Base-by-base conservation (phyloP, 73 alveolate genomes). In the Uronychia binucleata region DNA sequence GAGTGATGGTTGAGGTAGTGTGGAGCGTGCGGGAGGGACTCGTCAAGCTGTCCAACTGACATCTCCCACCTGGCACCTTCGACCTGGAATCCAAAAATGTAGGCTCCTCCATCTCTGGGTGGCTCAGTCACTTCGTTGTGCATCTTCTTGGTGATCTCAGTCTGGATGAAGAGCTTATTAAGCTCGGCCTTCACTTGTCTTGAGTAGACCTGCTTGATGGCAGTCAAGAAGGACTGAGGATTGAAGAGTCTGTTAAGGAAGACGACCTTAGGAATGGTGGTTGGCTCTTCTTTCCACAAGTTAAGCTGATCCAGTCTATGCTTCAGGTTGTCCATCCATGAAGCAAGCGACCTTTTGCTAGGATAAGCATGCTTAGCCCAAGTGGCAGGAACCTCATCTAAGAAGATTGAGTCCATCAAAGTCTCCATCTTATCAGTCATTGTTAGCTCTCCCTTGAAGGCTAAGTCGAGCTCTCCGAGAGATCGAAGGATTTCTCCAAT, bases 221-320 rank as follows among this genome's bases (percentile, higher is more conserved):
- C 99, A 30, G 99, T 99, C 90, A 99, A 95, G 98, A 97, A 99
- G 80, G 99, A 98, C 89, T 97, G 96, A 0, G 99, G 99, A 92
- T 99, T 99, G 95, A 98, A 98, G 91, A 99, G 96, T 92, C 99
- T 95, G 88, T 98, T 94, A 78, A 98, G 90, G 94, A 94, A 96
- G 77, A 97, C 96, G 75, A 97, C 99, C 88, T 90, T 98, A n/a
- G 99, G 99, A 74, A 93, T 91, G 28, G 81, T 92, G 74, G 94
- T 87, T 80, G 99, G 99, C 89, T 98, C 99, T 33, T 97, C 99
- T 92, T 96, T 97, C 94, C 97, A 98, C 75, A 91, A 86, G 88
- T 94, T 95, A 59, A 98, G 92, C 91, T 98, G 97, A 31, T 98
- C 99, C 34, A 98, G 92, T 89, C 99, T 95, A 67, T 96, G 98